A percentile compares a stretch with the other conserved stretches of the same genome.
Evolutionary conservation across 306 rosid genomes (phyloP).

Genomic region (Vachellia pachyceras): DNA sequence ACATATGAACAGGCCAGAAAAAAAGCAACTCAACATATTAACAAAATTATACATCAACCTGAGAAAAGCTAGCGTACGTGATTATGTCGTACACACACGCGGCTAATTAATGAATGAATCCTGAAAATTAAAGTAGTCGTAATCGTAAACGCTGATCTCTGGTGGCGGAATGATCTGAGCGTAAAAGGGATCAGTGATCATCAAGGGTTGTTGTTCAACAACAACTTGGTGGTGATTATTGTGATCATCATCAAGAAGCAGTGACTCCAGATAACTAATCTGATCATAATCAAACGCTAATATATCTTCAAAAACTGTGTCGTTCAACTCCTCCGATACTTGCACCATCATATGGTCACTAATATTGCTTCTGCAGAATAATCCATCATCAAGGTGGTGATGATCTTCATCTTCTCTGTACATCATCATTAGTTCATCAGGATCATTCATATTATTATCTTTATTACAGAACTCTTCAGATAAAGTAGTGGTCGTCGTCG

Average conservation of each 20-base stretch:
- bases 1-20: constrained; percentile 25
- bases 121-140: constrained; percentile 50
- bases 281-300: constrained; percentile 19
- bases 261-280: constrained; percentile 38
- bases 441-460: no score
- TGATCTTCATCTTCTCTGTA: constrained; percentile 38
- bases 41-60: constrained; percentile 1
- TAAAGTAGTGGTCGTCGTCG: constrained; percentile 1
- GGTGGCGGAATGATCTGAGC: constrained; percentile 40
- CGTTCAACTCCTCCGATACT: constrained; percentile 19
- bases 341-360: constrained; percentile 10
- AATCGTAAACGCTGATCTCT: constrained; percentile 54
- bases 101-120: constrained; percentile 26
- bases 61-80: background rate
- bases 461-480: background rate
- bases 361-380: constrained; percentile 24
- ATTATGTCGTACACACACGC: background rate
- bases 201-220: background rate
- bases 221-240: background rate
- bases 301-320: constrained; percentile 28
- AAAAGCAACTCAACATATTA: constrained; percentile 21
- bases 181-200: background rate
- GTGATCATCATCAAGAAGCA: constrained; percentile 39
- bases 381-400: constrained; percentile 37
- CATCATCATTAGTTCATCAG: background rate